These are phyloP conservation scores for Fusarium nodosum DNA, from an alignment of 2,329 filamentous ascomycete species.

Conservation along the genomic window DNA sequence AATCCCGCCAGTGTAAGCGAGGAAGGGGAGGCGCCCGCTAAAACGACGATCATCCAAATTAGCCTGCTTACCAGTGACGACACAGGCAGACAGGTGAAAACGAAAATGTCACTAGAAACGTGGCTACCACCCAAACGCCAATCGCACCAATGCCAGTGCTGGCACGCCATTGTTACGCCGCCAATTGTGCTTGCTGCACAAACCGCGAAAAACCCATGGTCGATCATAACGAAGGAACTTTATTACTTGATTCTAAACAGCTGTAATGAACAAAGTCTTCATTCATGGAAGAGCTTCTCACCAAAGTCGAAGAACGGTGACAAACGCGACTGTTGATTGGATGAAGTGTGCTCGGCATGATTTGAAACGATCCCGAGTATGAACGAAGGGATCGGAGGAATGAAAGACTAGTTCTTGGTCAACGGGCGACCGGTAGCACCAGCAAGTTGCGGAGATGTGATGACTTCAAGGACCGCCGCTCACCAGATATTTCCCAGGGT, in stretches of 20 bases:
- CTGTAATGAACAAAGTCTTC: background rate
- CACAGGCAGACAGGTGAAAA: constrained; percentile 36
- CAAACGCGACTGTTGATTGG: background rate
- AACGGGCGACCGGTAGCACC: background rate
- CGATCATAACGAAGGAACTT: constrained; percentile 2
- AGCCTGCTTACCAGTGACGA: constrained; percentile 48
- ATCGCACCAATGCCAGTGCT: constrained; percentile 36
- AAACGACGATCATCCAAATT: constrained; percentile 51
- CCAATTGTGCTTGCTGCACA: constrained; percentile 33
- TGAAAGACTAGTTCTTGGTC: constrained; percentile 2
- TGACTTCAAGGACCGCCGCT: background rate
- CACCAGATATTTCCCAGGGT: background rate
- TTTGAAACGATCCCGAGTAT: constrained; percentile 20
- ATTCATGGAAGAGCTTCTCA: background rate
- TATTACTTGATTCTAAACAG: background rate
- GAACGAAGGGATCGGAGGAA: constrained; percentile 28
- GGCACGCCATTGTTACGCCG: constrained; percentile 34
- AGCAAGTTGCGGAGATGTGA: constrained; percentile 1
- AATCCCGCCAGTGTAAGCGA: constrained; percentile 50
- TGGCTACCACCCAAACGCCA: constrained; percentile 41
- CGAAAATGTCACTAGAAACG: constrained; percentile 29
- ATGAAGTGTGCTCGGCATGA: constrained; percentile 7
- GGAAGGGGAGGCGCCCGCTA: constrained; percentile 51
- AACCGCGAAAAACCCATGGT: constrained; percentile 17
- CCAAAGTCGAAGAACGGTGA: background rate